Conservation (phyloP, 495 filamentous ascomycete species). For the Podospora tetraspora region DNA sequence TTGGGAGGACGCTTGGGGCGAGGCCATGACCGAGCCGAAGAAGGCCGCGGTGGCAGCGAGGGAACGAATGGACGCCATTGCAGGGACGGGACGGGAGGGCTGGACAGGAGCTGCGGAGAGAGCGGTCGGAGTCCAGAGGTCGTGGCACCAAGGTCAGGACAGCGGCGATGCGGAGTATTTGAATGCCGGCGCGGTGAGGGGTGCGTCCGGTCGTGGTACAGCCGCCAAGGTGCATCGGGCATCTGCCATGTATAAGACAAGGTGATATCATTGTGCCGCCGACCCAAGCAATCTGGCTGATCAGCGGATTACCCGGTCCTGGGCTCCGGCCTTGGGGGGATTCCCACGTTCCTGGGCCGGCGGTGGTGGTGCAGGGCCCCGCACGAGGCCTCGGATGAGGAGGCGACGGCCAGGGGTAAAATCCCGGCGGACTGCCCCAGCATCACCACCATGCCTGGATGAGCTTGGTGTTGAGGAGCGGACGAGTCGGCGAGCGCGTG, state of each 20-base stretch:
- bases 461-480: conserved; percentile 2
- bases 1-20: neutral
- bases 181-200: conserved; percentile 9
- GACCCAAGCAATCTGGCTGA: conserved; percentile 5
- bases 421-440: conserved; percentile 17
- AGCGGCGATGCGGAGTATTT: conserved; percentile 7
- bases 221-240: neutral
- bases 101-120: neutral
- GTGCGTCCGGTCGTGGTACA: conserved; percentile 10
- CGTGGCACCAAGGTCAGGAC: neutral
- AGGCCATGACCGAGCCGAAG: conserved; percentile 1
- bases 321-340: neutral
- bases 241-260: conserved; percentile 1
- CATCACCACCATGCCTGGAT: neutral
- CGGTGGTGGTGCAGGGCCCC: neutral
- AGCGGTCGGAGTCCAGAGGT: neutral
- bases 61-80: conserved; percentile 16
- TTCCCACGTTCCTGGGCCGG: conserved; percentile 7
- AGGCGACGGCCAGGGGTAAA: neutral
- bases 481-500: neutral
- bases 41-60: conserved; percentile 10
- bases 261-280: conserved; percentile 10
- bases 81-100: neutral
- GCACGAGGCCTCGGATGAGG: neutral
- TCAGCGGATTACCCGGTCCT: conserved; percentile 5